Evolutionary conservation across 768 basidiomycete species (phyloP).

Genomic region (Cystobasidium onofrii): DNA sequence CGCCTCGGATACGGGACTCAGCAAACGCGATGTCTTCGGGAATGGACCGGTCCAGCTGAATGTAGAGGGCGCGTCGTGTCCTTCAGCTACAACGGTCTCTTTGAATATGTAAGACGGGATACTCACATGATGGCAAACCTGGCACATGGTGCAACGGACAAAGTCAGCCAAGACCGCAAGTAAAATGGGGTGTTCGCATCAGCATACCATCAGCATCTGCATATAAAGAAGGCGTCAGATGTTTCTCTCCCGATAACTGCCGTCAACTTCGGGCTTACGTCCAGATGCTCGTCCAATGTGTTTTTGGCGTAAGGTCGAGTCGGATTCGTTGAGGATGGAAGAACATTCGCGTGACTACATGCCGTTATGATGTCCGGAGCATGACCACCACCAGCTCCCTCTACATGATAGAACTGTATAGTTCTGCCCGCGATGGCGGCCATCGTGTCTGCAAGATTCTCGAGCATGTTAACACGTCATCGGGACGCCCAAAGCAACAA

Average conservation of each 20-base stretch:
- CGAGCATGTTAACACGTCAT: too few relatives aligned
- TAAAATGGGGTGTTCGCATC: too few relatives aligned
- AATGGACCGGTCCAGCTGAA: conserved; percentile 47
- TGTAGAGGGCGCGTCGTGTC: too few relatives aligned
- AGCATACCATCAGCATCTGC: conserved; percentile 85
- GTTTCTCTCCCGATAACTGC: too few relatives aligned
- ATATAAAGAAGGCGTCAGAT: not conserved
- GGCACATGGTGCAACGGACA: not conserved
- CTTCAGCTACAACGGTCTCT: not conserved
- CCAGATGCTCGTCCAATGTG: conserved; percentile 92
- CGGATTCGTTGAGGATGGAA: conserved; percentile 95
- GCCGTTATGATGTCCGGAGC: conserved; percentile 99
- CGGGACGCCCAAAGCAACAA: too few relatives aligned
- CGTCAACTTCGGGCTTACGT: conserved; percentile 53
- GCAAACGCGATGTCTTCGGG: conserved; percentile 92
- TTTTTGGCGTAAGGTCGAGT: conserved; percentile 84
- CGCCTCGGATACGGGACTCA: conserved; percentile 89
- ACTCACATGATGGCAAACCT: conserved; percentile 89
- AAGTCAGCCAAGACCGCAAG: not conserved
- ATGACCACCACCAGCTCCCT: conserved; percentile 92
- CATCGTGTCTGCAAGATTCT: conserved; percentile 61
- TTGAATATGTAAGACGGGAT: conserved; percentile 45
- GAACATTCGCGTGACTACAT: conserved; percentile 74
- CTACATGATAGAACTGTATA: conserved; percentile 94
- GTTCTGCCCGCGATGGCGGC: conserved; percentile 79